Percentiles rank a stretch among this genome's conserved stretches.
Conservation (phyloP, 176 grass and related monocot genomes). For the Rhynchospora tenuis region DNA sequence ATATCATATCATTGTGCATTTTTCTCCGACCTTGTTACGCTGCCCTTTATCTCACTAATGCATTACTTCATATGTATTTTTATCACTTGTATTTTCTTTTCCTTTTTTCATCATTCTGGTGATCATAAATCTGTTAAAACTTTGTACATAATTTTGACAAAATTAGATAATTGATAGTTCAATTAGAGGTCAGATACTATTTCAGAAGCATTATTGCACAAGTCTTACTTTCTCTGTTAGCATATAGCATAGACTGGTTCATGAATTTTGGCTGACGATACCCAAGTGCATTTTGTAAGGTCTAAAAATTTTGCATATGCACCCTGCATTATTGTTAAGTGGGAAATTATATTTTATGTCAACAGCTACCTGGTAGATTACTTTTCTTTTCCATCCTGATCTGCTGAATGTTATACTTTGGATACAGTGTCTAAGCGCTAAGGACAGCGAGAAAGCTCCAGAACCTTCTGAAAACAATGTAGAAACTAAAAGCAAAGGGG, state of each 20-base stretch:
- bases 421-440: slow-evolving; percentile 28
- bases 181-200: not conserved
- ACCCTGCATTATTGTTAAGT: not conserved
- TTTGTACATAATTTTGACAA: not conserved
- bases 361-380: not conserved
- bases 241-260: not conserved
- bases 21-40: not conserved
- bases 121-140: not conserved
- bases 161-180: not conserved
- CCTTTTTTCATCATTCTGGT: not conserved
- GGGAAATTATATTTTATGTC: not conserved
- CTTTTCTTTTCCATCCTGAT: not conserved
- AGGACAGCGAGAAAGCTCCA: slow-evolving; percentile 38
- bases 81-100: not conserved
- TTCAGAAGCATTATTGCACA: not conserved
- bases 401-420: not conserved
- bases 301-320: not conserved
- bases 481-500: slow-evolving; percentile 30
- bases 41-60: not conserved
- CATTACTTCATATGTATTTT: not conserved
- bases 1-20: not conserved
- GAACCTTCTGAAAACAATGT: slow-evolving; percentile 29
- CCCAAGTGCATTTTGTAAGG: not conserved
- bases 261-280: not conserved
- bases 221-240: not conserved